These are phyloP conservation scores for Aleurites moluccanus DNA, from an alignment of 441 rosid genomes.

Conservation along the genomic window DNA sequence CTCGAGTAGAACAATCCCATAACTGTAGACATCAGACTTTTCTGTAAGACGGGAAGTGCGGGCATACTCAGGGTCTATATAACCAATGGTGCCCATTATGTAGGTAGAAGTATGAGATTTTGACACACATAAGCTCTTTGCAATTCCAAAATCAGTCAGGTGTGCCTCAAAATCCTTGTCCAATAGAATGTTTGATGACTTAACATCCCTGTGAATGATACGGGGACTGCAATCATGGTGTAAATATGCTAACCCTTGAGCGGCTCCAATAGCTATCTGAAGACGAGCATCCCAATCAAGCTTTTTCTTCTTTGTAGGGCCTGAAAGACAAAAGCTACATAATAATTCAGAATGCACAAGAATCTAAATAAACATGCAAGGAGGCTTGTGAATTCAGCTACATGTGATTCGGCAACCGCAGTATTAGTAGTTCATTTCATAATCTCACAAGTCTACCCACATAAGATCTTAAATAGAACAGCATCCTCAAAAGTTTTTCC, in stretches of 20 bases:
- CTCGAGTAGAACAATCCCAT: slow-evolving; percentile 91
- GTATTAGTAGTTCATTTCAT: background rate
- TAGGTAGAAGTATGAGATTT: slow-evolving; percentile 84
- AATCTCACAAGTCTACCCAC: background rate
- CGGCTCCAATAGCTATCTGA: slow-evolving; percentile 88
- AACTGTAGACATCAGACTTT: slow-evolving; percentile 93
- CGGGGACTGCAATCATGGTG: slow-evolving; percentile 98
- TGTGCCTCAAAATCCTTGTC: slow-evolving; percentile 92
- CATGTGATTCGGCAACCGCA: background rate
- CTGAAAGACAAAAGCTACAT: slow-evolving; percentile 39
- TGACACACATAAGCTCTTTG: slow-evolving; percentile 76
- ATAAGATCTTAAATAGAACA: background rate
- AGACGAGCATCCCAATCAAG: slow-evolving; percentile 87
- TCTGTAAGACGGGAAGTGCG: slow-evolving; percentile 93
- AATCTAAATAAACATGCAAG: background rate
- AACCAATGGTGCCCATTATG: slow-evolving; percentile 93
- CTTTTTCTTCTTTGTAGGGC: slow-evolving; percentile 71
- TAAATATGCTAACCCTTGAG: slow-evolving; percentile 89
- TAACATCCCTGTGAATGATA: slow-evolving; percentile 92
- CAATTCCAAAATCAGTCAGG: slow-evolving; percentile 97
- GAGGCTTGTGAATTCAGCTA: background rate
- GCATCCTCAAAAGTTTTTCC: background rate
- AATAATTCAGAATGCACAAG: slow-evolving; percentile 2
- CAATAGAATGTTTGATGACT: slow-evolving; percentile 83
- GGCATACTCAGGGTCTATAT: slow-evolving; percentile 97